phyloP scores from a whole-genome alignment of 148 eudicot genomes.

The Hydrangea macrophylla region DNA sequence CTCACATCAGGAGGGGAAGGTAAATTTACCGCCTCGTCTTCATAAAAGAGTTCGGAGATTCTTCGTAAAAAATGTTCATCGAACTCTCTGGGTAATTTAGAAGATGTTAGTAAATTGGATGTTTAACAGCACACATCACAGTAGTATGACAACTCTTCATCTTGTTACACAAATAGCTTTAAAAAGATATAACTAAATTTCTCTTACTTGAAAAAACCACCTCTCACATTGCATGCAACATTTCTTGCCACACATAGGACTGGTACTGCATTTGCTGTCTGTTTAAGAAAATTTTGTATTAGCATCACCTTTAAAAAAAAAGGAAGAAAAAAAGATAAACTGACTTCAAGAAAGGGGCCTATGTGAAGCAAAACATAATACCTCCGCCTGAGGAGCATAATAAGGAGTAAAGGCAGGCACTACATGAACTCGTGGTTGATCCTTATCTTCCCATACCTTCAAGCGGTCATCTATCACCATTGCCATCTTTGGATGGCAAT shows the following conservation, averaged over 20 bases:
- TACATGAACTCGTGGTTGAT: slow-evolving; percentile 94
- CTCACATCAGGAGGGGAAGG: slow-evolving; percentile 85
- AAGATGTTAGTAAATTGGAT: slow-evolving; percentile 1
- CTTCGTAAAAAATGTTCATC: slow-evolving; percentile 64
- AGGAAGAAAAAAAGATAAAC: too few relatives aligned
- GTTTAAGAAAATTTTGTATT: slow-evolving; percentile 16
- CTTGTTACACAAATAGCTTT: neutral
- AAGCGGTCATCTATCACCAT: slow-evolving; percentile 96
- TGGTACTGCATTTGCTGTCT: slow-evolving; percentile 88
- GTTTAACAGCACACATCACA: neutral
- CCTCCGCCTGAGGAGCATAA: slow-evolving; percentile 99
- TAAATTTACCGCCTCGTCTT: slow-evolving; percentile 70
- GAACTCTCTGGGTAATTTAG: slow-evolving; percentile 56
- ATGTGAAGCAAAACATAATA: slow-evolving; percentile 13
- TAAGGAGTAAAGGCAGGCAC: slow-evolving; percentile 97
- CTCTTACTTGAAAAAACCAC: slow-evolving; percentile 89
- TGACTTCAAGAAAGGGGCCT: neutral
- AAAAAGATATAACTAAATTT: neutral
- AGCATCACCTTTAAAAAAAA: slow-evolving; percentile 7
- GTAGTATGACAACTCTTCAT: neutral
- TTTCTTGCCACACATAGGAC: slow-evolving; percentile 96
- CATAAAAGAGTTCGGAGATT: slow-evolving; percentile 65
- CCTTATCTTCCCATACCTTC: slow-evolving; percentile 96
- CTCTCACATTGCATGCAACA: slow-evolving; percentile 98
- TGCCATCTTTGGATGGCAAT: slow-evolving; percentile 93